Evolutionary conservation across 306 rosid genomes (phyloP), one percentile per base, ranked within the genome.

Genomic region (Vigna trinervia): DNA sequence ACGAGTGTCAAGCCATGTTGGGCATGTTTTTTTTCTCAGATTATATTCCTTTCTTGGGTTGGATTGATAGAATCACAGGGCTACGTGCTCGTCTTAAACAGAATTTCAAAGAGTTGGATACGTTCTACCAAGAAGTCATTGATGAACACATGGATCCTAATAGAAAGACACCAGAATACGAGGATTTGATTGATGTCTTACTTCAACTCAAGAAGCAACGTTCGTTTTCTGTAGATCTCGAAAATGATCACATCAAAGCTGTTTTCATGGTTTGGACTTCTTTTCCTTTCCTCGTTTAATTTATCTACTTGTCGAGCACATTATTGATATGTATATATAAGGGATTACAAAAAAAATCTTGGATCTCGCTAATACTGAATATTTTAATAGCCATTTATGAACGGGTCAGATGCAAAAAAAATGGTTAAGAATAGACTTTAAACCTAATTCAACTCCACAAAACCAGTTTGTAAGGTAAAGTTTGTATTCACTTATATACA

Each of bases 21-120:
- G 78, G n/a, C 9, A 74, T 62, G 20, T 32, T 60, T 19, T 61
- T 39, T 1, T 54, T 77, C 1, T 66, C 59, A 2, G 88, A 87
- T 19, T 82, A n/a, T 50, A 39, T 84, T 48, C 76, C 80, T 6
- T 66, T 82, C 46, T 4, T 73, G 26, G 83, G 80, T 0, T 82
- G 84, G 85, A 52, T 79, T 43, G 90, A 84, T 57, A 82, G 32
- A 74, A 6, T 84, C 0, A 52, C 3, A 2, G 84, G 86, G 1
- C 0, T 34, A 0, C 69, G 74, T 17, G 52, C 3, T 0, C 75
- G 78, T 30, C 84, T 83, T n/a, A 70, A 80, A 9, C 34, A 47
- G 12, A 66, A 11, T 32, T 85, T 66, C 22, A 54, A 71, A 1
- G 76, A 77, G 73, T 20, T 87, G 17, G 78, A 80, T 46, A 0